These are phyloP conservation scores for Fusarium praegraminearum DNA, from an alignment of 2,329 filamentous ascomycete species.

Conservation along the genomic window DNA sequence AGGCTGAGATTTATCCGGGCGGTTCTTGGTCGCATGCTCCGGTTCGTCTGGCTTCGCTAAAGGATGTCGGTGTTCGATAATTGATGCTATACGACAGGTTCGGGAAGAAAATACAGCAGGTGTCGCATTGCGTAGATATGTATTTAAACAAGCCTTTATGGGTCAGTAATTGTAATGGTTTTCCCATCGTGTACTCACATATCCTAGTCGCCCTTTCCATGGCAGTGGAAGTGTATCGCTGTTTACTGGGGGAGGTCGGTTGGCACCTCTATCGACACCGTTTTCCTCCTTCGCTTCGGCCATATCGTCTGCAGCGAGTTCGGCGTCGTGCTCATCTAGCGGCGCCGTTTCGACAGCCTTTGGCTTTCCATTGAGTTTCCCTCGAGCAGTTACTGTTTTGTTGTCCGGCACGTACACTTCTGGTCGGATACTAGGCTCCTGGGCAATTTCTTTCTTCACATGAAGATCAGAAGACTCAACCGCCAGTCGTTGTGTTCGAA, in stretches of 20 bases:
- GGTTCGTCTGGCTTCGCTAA: constrained; percentile 80
- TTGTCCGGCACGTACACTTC: constrained; percentile 10
- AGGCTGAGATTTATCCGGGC: constrained; percentile 79
- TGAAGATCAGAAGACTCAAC: constrained; percentile 56
- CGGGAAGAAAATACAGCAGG: constrained; percentile 90
- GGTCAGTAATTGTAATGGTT: constrained; percentile 21
- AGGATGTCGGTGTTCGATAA: constrained; percentile 88
- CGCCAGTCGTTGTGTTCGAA: constrained; percentile 61
- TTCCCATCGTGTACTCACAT: constrained; percentile 66
- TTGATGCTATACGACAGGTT: constrained; percentile 91
- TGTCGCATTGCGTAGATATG: constrained; percentile 84
- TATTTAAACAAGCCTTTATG: constrained; percentile 84
- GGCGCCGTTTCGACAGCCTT: constrained; percentile 25
- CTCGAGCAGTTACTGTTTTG: constrained; percentile 8
- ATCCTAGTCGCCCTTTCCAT: constrained; percentile 90
- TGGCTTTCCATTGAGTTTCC: constrained; percentile 4
- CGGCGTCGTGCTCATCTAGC: constrained; percentile 40
- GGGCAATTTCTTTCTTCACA: not conserved
- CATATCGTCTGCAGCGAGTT: constrained; percentile 41
- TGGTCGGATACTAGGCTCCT: constrained; percentile 13
- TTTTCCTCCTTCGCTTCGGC: constrained; percentile 36
- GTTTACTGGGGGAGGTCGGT: constrained; percentile 80
- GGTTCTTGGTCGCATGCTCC: constrained; percentile 86
- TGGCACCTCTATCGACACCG: constrained; percentile 54
- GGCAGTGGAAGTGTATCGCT: constrained; percentile 86